Base-by-base conservation (phyloP, 2,329 filamentous ascomycete genomes). In the Alternaria sp. region DNA sequence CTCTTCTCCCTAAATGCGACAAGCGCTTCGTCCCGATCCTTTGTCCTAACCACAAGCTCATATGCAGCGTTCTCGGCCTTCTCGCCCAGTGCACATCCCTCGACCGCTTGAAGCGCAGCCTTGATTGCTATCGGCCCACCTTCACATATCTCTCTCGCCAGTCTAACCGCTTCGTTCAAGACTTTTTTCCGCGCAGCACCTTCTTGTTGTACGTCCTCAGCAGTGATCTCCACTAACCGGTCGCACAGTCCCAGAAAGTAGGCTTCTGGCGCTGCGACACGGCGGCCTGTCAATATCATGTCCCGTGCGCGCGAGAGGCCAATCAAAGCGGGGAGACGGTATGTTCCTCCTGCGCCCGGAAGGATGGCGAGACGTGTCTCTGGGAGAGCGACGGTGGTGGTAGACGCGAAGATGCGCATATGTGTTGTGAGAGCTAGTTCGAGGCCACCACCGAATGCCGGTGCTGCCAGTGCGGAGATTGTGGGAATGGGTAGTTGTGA, bases 311-410 rank as follows among this genome's bases (percentile, higher is more conserved):
- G 88, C 26, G 85, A 83, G 24, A 90, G 80, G 5, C 95, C 95
- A 65, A 99, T 89, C 21, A 99, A 79, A 8, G 84, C 85, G 1
- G 93, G 92, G 0, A 99, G 87, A 9, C 95, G 89, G 78, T 92
- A 92, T 1, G 94, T 98, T 60, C 94, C 95, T 41, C 95, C 95
- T 2, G 94, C 95, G 58, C 95, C 95, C 3, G 95, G 95, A 65
- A 99, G 90, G 75, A 99, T 99, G 55, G 90, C 95, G 2, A 99
- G 85, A 2, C 93, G 85, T 1, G 95, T 98, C 77, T 99, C 95
- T 1, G 95, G 95, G 5, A 98, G 86, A 0, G 88, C 93, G 54
- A 99, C 87, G 24, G 84, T 81, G 14, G 92, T 90, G 33, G 88
- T 90, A 37, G 91, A 92, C 31, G 88, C 86, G 66, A 98, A 89